Conservation (phyloP, 768 basidiomycete genomes). For the Candolleomyces aberdarensis region DNA sequence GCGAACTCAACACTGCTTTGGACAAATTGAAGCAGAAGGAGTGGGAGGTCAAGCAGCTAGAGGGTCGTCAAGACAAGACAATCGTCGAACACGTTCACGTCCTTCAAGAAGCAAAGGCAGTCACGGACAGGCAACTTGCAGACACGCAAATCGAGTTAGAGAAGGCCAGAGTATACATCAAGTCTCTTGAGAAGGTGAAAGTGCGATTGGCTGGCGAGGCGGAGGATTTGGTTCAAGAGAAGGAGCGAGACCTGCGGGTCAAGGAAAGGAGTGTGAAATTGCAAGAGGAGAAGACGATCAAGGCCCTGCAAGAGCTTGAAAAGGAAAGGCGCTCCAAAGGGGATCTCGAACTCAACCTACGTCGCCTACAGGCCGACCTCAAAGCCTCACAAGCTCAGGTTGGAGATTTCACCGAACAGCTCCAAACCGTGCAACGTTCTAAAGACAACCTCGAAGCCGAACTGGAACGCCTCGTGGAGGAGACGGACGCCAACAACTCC, state of each 20-base stretch:
- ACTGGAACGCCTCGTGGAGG: slow-evolving; percentile 62
- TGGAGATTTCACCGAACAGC: slow-evolving; percentile 51
- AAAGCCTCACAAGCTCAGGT: slow-evolving; percentile 53
- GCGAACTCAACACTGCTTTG: slow-evolving; percentile 78
- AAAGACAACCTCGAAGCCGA: slow-evolving; percentile 67
- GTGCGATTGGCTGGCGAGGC: slow-evolving; percentile 70
- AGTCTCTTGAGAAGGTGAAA: slow-evolving; percentile 84
- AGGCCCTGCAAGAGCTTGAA: slow-evolving; percentile 58
- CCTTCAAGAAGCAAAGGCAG: slow-evolving; percentile 90
- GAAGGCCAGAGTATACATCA: slow-evolving; percentile 71
- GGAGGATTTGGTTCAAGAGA: slow-evolving; percentile 77
- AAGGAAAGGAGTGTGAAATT: slow-evolving; percentile 65
- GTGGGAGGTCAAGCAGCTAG: slow-evolving; percentile 82
- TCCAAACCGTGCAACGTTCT: slow-evolving; percentile 52
- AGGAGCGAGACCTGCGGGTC: slow-evolving; percentile 64
- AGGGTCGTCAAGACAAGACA: slow-evolving; percentile 92
- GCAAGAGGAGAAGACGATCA: slow-evolving; percentile 59
- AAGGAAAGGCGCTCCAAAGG: slow-evolving; percentile 66
- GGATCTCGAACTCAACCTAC: slow-evolving; percentile 58
- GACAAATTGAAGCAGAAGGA: slow-evolving; percentile 78
- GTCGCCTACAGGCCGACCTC: slow-evolving; percentile 60
- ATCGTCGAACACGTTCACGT: slow-evolving; percentile 98
- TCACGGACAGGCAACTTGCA: slow-evolving; percentile 87
- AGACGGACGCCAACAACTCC: slow-evolving; percentile 49
- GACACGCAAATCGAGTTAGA: slow-evolving; percentile 78